These are phyloP conservation scores for Papiliotrema terrestris DNA, from an alignment of 1,284 basidiomycete species.

Conservation along the genomic window DNA sequence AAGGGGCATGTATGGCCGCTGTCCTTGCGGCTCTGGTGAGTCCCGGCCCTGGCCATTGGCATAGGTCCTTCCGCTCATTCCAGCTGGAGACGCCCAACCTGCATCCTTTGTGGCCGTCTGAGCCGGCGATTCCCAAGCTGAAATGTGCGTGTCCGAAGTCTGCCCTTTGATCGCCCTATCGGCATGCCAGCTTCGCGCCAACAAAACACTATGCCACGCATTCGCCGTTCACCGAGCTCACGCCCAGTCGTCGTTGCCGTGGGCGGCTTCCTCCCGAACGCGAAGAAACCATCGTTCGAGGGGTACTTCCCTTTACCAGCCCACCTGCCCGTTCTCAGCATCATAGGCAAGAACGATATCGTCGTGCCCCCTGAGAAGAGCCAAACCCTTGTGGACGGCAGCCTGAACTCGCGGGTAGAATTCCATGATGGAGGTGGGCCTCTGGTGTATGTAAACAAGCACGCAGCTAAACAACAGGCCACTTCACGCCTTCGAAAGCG, in stretches of 20 bases:
- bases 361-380: conserved; percentile 72
- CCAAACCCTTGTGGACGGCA: conserved; percentile 59
- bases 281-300: conserved; percentile 52
- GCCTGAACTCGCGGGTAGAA: conserved; percentile 49
- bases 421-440: conserved; percentile 46
- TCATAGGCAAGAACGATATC: conserved; percentile 75
- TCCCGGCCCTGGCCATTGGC: neutral
- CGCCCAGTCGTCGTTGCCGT: conserved; percentile 59
- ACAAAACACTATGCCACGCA: neutral
- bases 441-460: neutral
- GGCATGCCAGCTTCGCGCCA: too few species aligned
- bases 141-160: conserved; percentile 39
- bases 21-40: conserved; percentile 68
- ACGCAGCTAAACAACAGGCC: conserved; percentile 18
- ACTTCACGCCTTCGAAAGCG: conserved; percentile 47
- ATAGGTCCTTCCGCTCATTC: neutral
- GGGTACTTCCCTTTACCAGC: conserved; percentile 46
- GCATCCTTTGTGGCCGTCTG: conserved; percentile 62
- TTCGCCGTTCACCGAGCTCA: conserved; percentile 54
- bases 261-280: conserved; percentile 44
- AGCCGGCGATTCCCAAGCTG: conserved; percentile 65
- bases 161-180: too few species aligned
- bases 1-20: conserved; percentile 76
- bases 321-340: conserved; percentile 69
- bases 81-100: conserved; percentile 57